Base-by-base conservation (phyloP, 1,139 yeast genomes). In the Starmera stellimalicola region DNA sequence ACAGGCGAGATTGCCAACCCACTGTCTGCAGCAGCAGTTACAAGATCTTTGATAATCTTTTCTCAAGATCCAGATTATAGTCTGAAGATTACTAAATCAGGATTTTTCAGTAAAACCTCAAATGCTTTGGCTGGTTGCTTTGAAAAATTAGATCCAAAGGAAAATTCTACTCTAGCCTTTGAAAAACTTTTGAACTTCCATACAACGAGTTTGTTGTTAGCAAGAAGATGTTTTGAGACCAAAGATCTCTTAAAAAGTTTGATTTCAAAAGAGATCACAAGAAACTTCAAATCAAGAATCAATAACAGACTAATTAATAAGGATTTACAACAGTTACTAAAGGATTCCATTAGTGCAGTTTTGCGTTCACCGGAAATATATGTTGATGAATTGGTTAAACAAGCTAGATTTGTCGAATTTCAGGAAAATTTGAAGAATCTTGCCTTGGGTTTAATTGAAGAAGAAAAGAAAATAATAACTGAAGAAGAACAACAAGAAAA, bases 141-240 rank as follows among this genome's bases (percentile, higher is more conserved):
- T 10, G 30, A 59, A 44, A 40, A 57, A 46, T 35, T 47, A 40
- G 32, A 42, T n/a, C 35, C 34, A 16, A 34, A 38, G 4, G 41
- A 38, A 14, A 43, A 35, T 15, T 44, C 45, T 12, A 34, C 28
- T 19, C 28, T 37, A 4, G 30, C 25, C 11, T 22, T 22, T 22
- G 57, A 54, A 16, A 54, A 54, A 26, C 52, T 54, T 3, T 50
- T 49, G 30, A 51, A 47, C 30, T 39, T 47, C 18, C 62, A 55
- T 45, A 54, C 60, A 17, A 48, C 65, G 1, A 59, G 64, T 32
- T 55, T 70, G 3, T 60, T 74, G 17, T 60, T 85, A 19, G 55
- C 79, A 5, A 68, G 95, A 48, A 66, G 82, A 34, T 74, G 87
- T 37, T 75, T 77, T 50, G 97, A 88, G 51, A 69, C 75, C 2